Evolutionary conservation across 768 basidiomycete species (phyloP).

Genomic region (Tephrocybe sp.): DNA sequence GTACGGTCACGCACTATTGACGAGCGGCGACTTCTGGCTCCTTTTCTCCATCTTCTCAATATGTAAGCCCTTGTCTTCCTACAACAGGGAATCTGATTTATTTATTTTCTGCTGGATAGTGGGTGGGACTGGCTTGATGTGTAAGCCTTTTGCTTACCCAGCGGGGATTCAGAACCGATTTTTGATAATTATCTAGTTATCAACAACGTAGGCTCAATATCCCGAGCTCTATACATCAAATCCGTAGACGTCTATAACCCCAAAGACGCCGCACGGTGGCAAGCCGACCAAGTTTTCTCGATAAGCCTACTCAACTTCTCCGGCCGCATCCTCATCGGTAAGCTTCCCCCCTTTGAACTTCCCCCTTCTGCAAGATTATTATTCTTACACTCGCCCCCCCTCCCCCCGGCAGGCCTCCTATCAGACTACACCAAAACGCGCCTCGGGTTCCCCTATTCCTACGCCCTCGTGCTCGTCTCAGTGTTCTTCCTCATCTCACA

Average conservation of each 20-base stretch:
- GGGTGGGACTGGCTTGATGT: slow-evolving; percentile 78
- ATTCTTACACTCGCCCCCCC: background rate
- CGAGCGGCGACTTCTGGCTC: slow-evolving; percentile 26
- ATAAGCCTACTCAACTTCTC: slow-evolving; percentile 81
- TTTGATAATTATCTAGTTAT: slow-evolving; percentile 46
- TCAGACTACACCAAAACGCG: slow-evolving; percentile 65
- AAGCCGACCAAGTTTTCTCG: slow-evolving; percentile 81
- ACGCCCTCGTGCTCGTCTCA: slow-evolving; percentile 66
- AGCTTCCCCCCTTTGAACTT: slow-evolving; percentile 3
- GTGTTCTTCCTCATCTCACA: slow-evolving; percentile 73
- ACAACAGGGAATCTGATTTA: slow-evolving; percentile 20
- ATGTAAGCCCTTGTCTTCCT: slow-evolving; percentile 44
- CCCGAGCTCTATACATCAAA: slow-evolving; percentile 67
- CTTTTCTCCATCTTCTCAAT: slow-evolving; percentile 51
- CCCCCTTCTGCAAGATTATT: no score
- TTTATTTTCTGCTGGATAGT: slow-evolving; percentile 36
- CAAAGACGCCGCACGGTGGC: slow-evolving; percentile 66
- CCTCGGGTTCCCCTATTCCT: slow-evolving; percentile 62
- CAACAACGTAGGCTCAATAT: slow-evolving; percentile 77
- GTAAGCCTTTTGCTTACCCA: slow-evolving; percentile 40
- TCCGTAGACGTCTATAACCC: slow-evolving; percentile 64
- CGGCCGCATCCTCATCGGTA: slow-evolving; percentile 79
- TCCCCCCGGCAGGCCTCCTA: slow-evolving; percentile 60
- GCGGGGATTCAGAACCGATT: background rate
- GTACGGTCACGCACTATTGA: slow-evolving; percentile 20